Evolutionary conservation across 1,284 basidiomycete species (phyloP).

Genomic region (Cryptococcus neoformans): DNA sequence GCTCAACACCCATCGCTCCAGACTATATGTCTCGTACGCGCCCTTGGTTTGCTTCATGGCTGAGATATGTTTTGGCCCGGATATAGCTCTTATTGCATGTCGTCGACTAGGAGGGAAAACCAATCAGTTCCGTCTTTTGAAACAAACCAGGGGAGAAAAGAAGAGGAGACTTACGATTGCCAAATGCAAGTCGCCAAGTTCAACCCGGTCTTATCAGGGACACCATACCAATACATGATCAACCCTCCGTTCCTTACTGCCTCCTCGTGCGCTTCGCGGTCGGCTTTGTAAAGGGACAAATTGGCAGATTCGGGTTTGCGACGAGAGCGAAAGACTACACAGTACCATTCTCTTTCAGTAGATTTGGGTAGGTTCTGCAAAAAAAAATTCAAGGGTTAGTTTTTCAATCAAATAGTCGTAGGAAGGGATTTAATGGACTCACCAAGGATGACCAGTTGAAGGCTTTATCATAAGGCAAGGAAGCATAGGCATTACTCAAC

Average conservation of each 20-base stretch:
- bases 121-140: neutral
- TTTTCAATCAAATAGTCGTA: neutral
- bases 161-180: conserved; percentile 53
- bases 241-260: conserved; percentile 76
- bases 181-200: conserved; percentile 95
- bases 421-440: conserved; percentile 2
- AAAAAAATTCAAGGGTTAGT: neutral
- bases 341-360: conserved; percentile 72
- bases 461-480: conserved; percentile 61
- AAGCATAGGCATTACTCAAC: conserved; percentile 61
- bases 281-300: conserved; percentile 73
- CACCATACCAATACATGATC: conserved; percentile 83
- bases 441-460: conserved; percentile 82
- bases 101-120: conserved; percentile 55
- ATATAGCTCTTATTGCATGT: conserved; percentile 75
- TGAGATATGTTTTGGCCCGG: conserved; percentile 70
- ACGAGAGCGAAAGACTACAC: conserved; percentile 80
- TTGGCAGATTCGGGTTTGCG: conserved; percentile 54
- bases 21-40: conserved; percentile 73
- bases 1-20: conserved; percentile 69
- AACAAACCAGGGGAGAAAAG: neutral
- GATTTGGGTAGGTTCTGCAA: conserved; percentile 16
- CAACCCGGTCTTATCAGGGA: conserved; percentile 71
- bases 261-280: conserved; percentile 82
- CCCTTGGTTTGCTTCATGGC: conserved; percentile 75